Conservation (phyloP, 2,329 filamentous ascomycete genomes). For the Paecilomyces formosus region DNA sequence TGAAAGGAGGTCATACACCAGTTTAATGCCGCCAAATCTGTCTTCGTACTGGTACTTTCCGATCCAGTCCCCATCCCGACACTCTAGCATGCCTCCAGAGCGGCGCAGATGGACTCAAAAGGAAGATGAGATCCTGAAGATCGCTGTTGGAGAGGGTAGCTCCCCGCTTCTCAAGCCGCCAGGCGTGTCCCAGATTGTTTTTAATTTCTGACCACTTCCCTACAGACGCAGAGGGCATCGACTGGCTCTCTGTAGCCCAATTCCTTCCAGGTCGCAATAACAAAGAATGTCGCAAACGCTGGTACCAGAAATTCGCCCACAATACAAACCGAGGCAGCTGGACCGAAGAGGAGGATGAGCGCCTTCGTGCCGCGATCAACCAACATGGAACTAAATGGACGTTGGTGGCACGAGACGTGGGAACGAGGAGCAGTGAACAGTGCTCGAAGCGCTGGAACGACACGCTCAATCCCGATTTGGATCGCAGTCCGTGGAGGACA, state of each 20-base stretch:
- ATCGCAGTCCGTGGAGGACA: conserved; percentile 7
- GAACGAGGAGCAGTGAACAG: conserved; percentile 8
- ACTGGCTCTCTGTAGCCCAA: conserved; percentile 7
- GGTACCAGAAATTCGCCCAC: conserved; percentile 7
- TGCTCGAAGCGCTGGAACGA: conserved; percentile 10
- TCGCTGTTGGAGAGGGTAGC: neutral
- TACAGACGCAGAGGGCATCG: conserved; percentile 6
- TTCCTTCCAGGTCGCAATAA: conserved; percentile 8
- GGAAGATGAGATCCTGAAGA: neutral
- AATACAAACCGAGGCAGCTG: conserved; percentile 7
- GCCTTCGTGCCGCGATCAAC: conserved; percentile 6
- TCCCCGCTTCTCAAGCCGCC: neutral
- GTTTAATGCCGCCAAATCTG: too few species aligned
- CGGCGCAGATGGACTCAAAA: neutral
- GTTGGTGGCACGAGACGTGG: conserved; percentile 7
- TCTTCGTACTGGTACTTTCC: too few species aligned
- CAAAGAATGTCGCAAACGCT: conserved; percentile 9
- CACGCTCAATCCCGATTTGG: conserved; percentile 6
- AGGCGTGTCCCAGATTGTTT: neutral
- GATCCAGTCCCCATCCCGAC: too few species aligned
- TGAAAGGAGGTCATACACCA: too few species aligned
- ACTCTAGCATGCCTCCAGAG: neutral
- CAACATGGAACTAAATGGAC: conserved; percentile 8
- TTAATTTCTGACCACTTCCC: neutral
- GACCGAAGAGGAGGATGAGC: conserved; percentile 6